Base-by-base conservation (phyloP, 2,329 filamentous ascomycete species). In the Trichoderma brevicompactum region DNA sequence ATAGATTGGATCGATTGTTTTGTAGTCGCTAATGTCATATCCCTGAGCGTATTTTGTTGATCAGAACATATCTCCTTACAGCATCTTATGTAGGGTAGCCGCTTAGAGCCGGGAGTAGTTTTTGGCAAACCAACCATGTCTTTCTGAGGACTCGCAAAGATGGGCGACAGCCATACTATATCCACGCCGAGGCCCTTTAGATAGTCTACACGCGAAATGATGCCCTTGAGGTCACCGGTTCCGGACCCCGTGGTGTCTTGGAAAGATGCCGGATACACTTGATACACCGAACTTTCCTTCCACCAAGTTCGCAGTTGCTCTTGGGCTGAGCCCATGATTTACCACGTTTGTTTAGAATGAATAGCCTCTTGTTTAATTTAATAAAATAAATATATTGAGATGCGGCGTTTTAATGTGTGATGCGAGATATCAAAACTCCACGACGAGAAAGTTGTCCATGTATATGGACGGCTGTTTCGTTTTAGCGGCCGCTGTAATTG, bases 1-100 rank as follows among this genome's bases (percentile, higher is more conserved):
- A 68, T 91, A 92, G 15, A 82, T 82, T 2, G 85, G 80, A 68
- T 92, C 83, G 59, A 93, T 87, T 40, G 78, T 80, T 69, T 85
- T 82, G 70, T 92, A 92, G 74, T 92, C 84, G 12, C 84, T 84
- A 60, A 92, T 85, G 72, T 92, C 90, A 73, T 92, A 92, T 46
- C 89, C 79, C 89, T 79, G 32, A 6, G 17, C 40, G 17, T 7
- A 43, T 49, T 44, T 13, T 48, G 23, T 7, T 59, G 23, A 12
- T 64, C 8, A 56, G 19, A 64, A 36, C n/a, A 62, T 12, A 62
- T 13, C 3, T 53, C 7, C 10, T 10, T 4, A 9, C 2, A 36
- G 32, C 6, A 58, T 17, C 10, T 6, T 12, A 32, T 43, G 23
- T 43, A 63, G 61, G 52, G 19, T 49, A 55, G 41, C 19, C 2